Evolutionary conservation across 1,284 basidiomycete species (phyloP), one percentile per base, ranked within the genome.

Genomic region (Leucoagaricus sp.): DNA sequence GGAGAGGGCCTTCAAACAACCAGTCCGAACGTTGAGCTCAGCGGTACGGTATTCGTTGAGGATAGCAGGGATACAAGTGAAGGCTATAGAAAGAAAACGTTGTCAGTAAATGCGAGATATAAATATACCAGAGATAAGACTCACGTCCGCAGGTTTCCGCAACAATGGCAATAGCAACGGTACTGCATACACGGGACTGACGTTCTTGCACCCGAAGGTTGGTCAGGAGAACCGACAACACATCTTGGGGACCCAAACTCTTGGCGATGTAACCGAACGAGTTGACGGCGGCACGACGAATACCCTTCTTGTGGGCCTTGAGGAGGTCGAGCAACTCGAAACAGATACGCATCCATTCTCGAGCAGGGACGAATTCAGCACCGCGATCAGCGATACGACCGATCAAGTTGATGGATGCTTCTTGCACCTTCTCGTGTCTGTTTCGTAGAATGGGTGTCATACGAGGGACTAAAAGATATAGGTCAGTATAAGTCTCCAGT

Each of bases 261-360:
- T 98, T 98, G 60, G 97, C 97, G 62, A 99, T 99, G 67, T 99
- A 99, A 66, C 97, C 97, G 64, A 99, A 99, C 3, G 96, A 98
- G 79, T 99, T 99, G 75, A 99, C 96, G 15, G 96, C 96, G 0
- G 97, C 97, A 72, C 96, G 93, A 56, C 97, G 91, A 67, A 99
- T 99, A 34, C 93, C 96, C 76, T 98, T 98, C 80, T 99, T 99
- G 79, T 99, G 97, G 7, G 97, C 97, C 73, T 99, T 99, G 66
- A 99, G 83, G 41, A 99, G 80, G 68, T 99, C 97, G 49, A 99
- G 84, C 38, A 99, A 78, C 73, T 99, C 97, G 74, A 99, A 99
- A 72, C 97, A 99, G 72, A 99, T 99, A 68, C 97, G 90, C 97
- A 99, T 99, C 96, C 96, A 99, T 75, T 99, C 97, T 68, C 96